Conservation (phyloP, 1,139 yeast genomes). For the Yamadazyma diddensiae region DNA sequence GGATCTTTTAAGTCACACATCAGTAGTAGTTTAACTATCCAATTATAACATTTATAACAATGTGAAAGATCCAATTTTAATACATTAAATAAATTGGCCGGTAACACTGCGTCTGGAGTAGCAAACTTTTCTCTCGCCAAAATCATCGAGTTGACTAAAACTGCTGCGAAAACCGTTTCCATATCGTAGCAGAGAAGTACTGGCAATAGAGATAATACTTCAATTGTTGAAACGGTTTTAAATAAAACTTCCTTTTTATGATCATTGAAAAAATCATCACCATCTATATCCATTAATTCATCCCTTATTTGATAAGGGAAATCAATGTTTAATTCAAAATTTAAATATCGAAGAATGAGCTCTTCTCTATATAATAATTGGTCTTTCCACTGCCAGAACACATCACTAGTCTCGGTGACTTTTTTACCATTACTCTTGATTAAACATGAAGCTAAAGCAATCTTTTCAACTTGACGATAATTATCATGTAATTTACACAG, state of each 20-base stretch:
- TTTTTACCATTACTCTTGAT: constrained; percentile 29
- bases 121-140: constrained; percentile 28
- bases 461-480: constrained; percentile 43
- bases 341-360: constrained; percentile 35
- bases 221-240: constrained; percentile 35
- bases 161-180: constrained; percentile 32
- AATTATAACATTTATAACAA: constrained; percentile 34
- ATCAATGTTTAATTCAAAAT: constrained; percentile 39
- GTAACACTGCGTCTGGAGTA: constrained; percentile 19
- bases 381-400: constrained; percentile 49
- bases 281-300: constrained; percentile 14
- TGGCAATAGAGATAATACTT: constrained; percentile 42
- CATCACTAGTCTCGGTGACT: constrained; percentile 40
- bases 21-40: constrained; percentile 27
- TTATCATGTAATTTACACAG: constrained; percentile 44
- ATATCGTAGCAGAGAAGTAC: constrained; percentile 35
- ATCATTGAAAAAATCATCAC: constrained; percentile 17
- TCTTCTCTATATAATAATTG: constrained; percentile 46
- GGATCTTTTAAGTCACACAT: constrained; percentile 28
- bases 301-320: constrained; percentile 40
- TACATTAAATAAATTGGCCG: constrained; percentile 20
- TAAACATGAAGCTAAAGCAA: constrained; percentile 38
- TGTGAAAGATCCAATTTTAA: constrained; percentile 18
- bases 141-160: constrained; percentile 26
- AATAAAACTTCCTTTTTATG: constrained; percentile 31